Evolutionary conservation across 1,284 basidiomycete genomes (phyloP).

Genomic region (Ceratobasidium sp.): DNA sequence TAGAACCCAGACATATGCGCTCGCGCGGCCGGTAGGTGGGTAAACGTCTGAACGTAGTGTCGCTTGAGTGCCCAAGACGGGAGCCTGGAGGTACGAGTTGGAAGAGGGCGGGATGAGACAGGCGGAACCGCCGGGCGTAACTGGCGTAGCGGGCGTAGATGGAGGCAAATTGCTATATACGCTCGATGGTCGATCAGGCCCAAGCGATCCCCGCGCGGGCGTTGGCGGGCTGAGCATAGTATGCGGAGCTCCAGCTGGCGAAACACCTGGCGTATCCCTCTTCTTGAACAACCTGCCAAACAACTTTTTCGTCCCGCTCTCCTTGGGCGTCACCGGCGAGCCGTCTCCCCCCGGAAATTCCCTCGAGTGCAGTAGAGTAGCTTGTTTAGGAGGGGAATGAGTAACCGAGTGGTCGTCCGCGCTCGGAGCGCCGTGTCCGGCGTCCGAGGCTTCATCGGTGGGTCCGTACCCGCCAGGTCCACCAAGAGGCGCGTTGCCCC

Average conservation of each 20-base stretch:
- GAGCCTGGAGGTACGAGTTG: slow-evolving; percentile 59
- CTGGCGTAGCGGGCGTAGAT: slow-evolving; percentile 19
- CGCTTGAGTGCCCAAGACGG: slow-evolving; percentile 73
- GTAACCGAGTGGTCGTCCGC: background rate
- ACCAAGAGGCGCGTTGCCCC: slow-evolving; percentile 54
- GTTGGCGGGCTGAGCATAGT: slow-evolving; percentile 38
- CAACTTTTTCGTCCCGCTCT: slow-evolving; percentile 65
- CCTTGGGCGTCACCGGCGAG: slow-evolving; percentile 47
- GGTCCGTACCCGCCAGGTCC: slow-evolving; percentile 31
- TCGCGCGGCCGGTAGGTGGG: slow-evolving; percentile 60
- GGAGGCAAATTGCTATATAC: slow-evolving; percentile 13
- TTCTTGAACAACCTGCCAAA: slow-evolving; percentile 81
- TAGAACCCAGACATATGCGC: slow-evolving; percentile 85
- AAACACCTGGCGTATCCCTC: slow-evolving; percentile 56
- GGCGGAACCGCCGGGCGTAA: slow-evolving; percentile 39
- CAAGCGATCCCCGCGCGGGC: slow-evolving; percentile 33
- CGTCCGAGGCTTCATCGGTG: slow-evolving; percentile 24
- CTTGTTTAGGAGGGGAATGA: slow-evolving; percentile 14
- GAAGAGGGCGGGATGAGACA: slow-evolving; percentile 46
- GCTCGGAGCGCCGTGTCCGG: slow-evolving; percentile 26
- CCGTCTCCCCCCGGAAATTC: background rate
- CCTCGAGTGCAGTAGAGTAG: background rate
- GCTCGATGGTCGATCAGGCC: slow-evolving; percentile 19
- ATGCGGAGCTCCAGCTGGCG: background rate
- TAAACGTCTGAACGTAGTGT: slow-evolving; percentile 55